These are phyloP conservation scores for Gymnopilus dilepis DNA, from an alignment of 768 basidiomycete genomes.

Conservation along the genomic window DNA sequence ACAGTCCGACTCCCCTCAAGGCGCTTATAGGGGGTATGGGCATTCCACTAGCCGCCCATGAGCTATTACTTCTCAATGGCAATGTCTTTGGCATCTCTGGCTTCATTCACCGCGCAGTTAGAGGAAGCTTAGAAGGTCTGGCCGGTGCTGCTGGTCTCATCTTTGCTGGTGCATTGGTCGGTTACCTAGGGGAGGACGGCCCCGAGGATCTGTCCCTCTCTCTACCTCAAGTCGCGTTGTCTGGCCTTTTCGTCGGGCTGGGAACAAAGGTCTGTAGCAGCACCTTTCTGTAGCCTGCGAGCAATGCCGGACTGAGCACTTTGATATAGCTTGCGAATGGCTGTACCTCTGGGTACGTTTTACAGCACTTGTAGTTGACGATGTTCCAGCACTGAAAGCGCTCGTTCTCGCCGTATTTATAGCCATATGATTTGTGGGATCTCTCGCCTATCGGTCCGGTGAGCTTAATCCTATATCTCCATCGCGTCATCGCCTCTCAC, in stretches of 20 bases:
- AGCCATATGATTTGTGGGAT: slow-evolving; percentile 72
- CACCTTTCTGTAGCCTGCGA: not conserved
- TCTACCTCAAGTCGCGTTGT: slow-evolving; percentile 40
- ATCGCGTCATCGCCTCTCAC: slow-evolving; percentile 17
- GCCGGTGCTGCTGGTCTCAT: slow-evolving; percentile 51
- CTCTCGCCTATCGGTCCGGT: slow-evolving; percentile 61
- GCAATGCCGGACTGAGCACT: not conserved
- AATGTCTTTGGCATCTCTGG: slow-evolving; percentile 66
- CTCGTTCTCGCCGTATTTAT: slow-evolving; percentile 2
- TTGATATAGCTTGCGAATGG: slow-evolving; percentile 57
- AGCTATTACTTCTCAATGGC: slow-evolving; percentile 58
- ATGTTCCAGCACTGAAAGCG: not conserved
- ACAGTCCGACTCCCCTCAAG: slow-evolving; percentile 50
- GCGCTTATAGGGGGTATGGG: slow-evolving; percentile 62
- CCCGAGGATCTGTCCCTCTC: slow-evolving; percentile 32
- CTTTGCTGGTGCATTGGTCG: slow-evolving; percentile 51
- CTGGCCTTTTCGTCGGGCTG: slow-evolving; percentile 62
- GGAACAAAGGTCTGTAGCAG: slow-evolving; percentile 54
- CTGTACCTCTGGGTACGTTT: slow-evolving; percentile 64
- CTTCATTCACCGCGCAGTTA: slow-evolving; percentile 56
- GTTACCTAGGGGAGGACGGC: slow-evolving; percentile 42
- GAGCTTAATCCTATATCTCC: slow-evolving; percentile 19
- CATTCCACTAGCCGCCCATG: slow-evolving; percentile 56
- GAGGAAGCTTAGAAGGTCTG: slow-evolving; percentile 48
- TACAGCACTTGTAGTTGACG: not conserved